Evolutionary conservation across 2,329 filamentous ascomycete genomes (phyloP), one percentile per base, ranked within the genome.

Genomic region (Botrytis sinoallii): DNA sequence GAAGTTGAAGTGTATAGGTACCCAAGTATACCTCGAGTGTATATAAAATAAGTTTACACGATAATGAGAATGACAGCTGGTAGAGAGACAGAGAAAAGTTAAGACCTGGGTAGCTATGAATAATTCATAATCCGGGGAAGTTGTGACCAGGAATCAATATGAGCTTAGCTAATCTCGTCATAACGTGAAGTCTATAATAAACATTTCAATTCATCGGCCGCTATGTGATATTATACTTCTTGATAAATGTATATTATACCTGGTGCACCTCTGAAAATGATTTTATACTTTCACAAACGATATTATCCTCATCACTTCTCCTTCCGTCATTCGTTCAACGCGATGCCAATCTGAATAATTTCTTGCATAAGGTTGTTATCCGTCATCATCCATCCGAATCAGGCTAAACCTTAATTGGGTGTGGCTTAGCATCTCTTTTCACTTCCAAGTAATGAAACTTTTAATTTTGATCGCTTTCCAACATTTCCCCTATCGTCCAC

Each of bases 401-500:
- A 4, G n/a, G 16, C 35, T 68, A 42, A 57, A 25, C 48, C 66
- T 18, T 32, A 25, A 42, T 42, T 4, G 12, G 66, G 38, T 29
- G 66, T 68, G 35, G 66, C 66, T 57, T 57, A 68, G 66, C 35
- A 55, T 42, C 25, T 32, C 35, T 29, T 20, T 68, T 22, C 29
- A 18, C 14, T 29, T 68, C 20, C n/a, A 32, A 10, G 16, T 57
- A 68, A 68, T 68, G 18, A 40, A 57, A 57, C 48, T 57, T 42
- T 32, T 32, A 57, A 68, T 32, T 55, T 57, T 40, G 48, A 57
- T 68, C 48, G 66, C 46, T 68, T 68, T 57, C 35, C 35, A 57
- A 68, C 66, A 57, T 55, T 67, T 40, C 66, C 48, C 66, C 65
- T 57, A 68, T 68, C n/a, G 29, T 57, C 52, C n/a, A 29, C 25